These are phyloP conservation scores for Bruguiera hainesii DNA, from an alignment of 441 rosid genomes.

Conservation along the genomic window DNA sequence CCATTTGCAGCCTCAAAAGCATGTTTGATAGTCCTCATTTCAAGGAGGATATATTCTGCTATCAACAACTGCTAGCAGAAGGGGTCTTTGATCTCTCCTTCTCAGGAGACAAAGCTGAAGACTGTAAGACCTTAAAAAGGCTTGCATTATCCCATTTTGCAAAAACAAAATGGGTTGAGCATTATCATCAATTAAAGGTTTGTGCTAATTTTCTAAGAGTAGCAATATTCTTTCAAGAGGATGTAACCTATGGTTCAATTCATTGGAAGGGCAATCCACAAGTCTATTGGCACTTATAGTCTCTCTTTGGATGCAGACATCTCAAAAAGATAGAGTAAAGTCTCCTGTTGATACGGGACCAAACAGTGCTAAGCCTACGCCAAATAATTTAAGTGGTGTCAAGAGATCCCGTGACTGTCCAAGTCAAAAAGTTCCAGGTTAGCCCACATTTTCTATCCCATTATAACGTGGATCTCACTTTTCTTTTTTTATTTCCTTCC, in stretches of 20 bases:
- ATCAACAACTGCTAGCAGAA: slow-evolving; percentile 69
- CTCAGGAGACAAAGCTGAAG: slow-evolving; percentile 52
- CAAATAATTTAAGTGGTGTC: slow-evolving; percentile 23
- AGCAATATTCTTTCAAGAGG: slow-evolving; percentile 1
- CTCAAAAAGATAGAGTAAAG: slow-evolving; percentile 25
- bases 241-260: neutral
- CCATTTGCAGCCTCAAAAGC: slow-evolving; percentile 57
- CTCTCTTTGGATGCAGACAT: slow-evolving; percentile 36
- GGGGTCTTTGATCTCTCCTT: slow-evolving; percentile 71
- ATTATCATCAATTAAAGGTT: slow-evolving; percentile 61
- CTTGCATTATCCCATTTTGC: slow-evolving; percentile 50
- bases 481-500: slow-evolving; percentile 2
- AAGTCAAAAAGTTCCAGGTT: slow-evolving; percentile 49
- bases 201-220: slow-evolving; percentile 15
- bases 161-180: slow-evolving; percentile 77
- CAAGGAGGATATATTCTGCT: slow-evolving; percentile 72
- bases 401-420: slow-evolving; percentile 45
- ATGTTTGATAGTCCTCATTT: slow-evolving; percentile 78
- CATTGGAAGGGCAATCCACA: neutral
- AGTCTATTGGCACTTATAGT: slow-evolving; percentile 8
- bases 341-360: slow-evolving; percentile 32
- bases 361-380: slow-evolving; percentile 17
- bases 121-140: slow-evolving; percentile 55
- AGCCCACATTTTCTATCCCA: slow-evolving; percentile 11
- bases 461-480: neutral